These are phyloP conservation scores for Diaporthe capsici DNA, from an alignment of 2,329 filamentous ascomycete genomes.

Conservation along the genomic window DNA sequence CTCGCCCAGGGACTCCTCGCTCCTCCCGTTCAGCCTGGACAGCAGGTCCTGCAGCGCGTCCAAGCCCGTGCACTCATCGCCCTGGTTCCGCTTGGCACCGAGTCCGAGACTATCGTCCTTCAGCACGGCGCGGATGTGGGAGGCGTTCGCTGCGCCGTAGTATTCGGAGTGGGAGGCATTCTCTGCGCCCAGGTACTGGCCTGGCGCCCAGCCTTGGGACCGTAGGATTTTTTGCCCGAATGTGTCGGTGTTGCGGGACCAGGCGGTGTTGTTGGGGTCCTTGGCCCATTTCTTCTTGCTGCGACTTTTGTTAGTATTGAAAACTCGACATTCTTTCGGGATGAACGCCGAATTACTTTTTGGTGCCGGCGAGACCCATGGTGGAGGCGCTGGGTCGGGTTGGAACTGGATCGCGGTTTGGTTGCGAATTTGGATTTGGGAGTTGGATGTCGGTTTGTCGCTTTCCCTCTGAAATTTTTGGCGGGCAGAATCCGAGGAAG, in stretches of 20 bases:
- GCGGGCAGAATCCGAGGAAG: conserved; percentile 35
- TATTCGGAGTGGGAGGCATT: conserved; percentile 81
- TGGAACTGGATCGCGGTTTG: neutral
- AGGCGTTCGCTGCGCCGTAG: conserved; percentile 84
- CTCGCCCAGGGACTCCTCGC: conserved; percentile 78
- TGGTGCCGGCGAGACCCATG: conserved; percentile 79
- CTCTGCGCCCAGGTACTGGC: conserved; percentile 83
- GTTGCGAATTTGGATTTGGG: neutral
- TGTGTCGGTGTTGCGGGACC: conserved; percentile 84
- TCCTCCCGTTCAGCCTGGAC: conserved; percentile 90
- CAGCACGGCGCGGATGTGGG: conserved; percentile 86
- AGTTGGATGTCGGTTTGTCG: conserved; percentile 13
- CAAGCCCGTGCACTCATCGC: conserved; percentile 86
- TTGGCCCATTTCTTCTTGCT: conserved; percentile 79
- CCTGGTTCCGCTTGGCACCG: conserved; percentile 82
- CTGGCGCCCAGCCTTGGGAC: conserved; percentile 91
- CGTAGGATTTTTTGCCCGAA: conserved; percentile 94
- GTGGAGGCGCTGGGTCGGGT: conserved; percentile 29
- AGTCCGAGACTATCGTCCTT: conserved; percentile 95
- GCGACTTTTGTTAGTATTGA: conserved; percentile 28
- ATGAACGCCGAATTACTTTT: conserved; percentile 66
- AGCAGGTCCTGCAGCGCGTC: conserved; percentile 89
- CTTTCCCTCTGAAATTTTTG: conserved; percentile 37
- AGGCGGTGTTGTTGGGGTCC: conserved; percentile 96
- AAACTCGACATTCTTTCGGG: too few species aligned